phyloP scores from a whole-genome alignment of 331 rosid species.

The Acacia pycnantha region DNA sequence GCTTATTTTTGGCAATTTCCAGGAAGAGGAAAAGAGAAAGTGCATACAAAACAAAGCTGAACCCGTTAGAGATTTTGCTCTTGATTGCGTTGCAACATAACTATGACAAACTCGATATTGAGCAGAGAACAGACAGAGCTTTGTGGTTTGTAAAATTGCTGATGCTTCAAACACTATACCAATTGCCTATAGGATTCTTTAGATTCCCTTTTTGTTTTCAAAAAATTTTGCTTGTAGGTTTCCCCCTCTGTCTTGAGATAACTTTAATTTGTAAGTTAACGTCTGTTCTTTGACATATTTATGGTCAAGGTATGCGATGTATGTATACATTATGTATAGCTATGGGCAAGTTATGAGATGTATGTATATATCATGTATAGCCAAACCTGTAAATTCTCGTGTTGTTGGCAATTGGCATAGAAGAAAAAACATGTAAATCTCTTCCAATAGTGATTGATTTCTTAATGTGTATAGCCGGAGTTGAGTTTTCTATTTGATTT shows the following conservation, averaged over 20 bases:
- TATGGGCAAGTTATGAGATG: constrained; percentile 17
- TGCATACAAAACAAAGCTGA: constrained; percentile 21
- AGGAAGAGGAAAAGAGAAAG: constrained; percentile 50
- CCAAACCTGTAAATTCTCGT: constrained; percentile 32
- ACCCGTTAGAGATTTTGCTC: not conserved
- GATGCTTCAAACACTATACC: constrained; percentile 6
- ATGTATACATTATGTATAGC: constrained; percentile 27
- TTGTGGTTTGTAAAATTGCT: not conserved
- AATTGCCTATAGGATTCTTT: not conserved
- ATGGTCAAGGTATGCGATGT: constrained; percentile 19
- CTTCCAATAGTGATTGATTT: not conserved
- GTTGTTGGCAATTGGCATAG: not conserved
- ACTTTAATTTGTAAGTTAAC: not conserved
- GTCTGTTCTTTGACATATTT: constrained; percentile 7
- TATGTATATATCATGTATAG: constrained; percentile 27
- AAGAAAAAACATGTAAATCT: constrained; percentile 31
- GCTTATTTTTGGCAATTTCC: constrained; percentile 38
- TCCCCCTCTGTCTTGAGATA: not conserved
- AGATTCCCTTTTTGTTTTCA: not conserved
- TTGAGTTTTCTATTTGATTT: not conserved
- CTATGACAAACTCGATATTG: constrained; percentile 24
- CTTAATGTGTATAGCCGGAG: constrained; percentile 20
- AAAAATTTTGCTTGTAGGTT: constrained; percentile 13
- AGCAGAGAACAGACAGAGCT: constrained; percentile 10
- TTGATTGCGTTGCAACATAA: not conserved